These are phyloP conservation scores for Liriodendron chinense DNA, from an alignment of 164 flowering plant genomes.

Conservation along the genomic window DNA sequence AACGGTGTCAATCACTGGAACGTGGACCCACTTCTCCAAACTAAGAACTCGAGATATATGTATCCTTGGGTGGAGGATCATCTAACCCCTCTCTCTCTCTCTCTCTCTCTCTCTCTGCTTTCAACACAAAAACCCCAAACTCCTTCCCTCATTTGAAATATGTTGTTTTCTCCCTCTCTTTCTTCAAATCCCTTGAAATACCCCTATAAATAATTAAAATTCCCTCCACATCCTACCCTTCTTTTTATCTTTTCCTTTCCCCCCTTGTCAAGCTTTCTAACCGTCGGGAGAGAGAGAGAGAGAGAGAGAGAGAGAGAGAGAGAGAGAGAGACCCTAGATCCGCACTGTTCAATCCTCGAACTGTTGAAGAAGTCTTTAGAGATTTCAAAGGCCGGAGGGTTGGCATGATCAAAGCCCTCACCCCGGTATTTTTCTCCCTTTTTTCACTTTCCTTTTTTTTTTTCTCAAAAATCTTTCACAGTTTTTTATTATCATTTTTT, in stretches of 20 bases:
- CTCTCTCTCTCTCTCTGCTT: not conserved
- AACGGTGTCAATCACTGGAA: too few relatives aligned
- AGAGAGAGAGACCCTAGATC: conserved; percentile 34
- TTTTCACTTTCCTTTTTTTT: conserved; percentile 2
- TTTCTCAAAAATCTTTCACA: too few relatives aligned
- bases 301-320: conserved; percentile 23
- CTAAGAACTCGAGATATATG: too few relatives aligned
- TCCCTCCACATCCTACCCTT: not conserved
- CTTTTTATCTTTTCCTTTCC: not conserved
- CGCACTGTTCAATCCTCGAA: conserved; percentile 59
- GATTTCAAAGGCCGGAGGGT: conserved; percentile 69
- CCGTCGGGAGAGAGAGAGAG: too few relatives aligned
- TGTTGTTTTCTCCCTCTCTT: not conserved
- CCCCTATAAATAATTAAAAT: not conserved
- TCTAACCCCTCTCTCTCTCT: not conserved
- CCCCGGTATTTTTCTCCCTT: conserved; percentile 36
- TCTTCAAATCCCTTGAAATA: conserved; percentile 3
- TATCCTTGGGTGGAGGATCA: too few relatives aligned
- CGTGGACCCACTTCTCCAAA: conserved; percentile 1
- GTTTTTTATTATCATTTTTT: not conserved
- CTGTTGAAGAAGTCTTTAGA: conserved; percentile 70
- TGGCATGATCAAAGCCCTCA: conserved; percentile 70
- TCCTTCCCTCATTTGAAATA: not conserved
- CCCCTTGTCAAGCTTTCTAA: not conserved
- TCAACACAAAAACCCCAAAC: not conserved